phyloP scores from a whole-genome alignment of 192 early-diverging fungal genomes.

The Backusella luteola region DNA sequence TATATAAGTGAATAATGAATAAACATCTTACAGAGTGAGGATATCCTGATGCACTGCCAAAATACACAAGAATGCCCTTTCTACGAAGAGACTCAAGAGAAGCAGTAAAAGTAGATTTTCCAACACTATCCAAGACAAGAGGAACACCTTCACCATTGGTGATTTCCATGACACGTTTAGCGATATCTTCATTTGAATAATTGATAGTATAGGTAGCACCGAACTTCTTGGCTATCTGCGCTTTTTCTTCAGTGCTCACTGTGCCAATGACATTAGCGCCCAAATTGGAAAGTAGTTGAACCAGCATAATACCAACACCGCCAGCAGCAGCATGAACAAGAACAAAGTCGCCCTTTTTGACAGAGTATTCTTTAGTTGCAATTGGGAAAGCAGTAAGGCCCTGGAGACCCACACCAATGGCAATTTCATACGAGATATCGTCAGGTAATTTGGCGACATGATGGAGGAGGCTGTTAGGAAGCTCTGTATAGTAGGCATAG shows the following conservation, averaged over 20 bases:
- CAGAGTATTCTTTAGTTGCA: slow-evolving; percentile 65
- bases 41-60: slow-evolving; percentile 87
- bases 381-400: slow-evolving; percentile 81
- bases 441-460: slow-evolving; percentile 51
- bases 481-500: slow-evolving; percentile 78
- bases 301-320: slow-evolving; percentile 78
- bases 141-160: slow-evolving; percentile 74
- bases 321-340: slow-evolving; percentile 91
- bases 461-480: slow-evolving; percentile 13
- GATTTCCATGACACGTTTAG: slow-evolving; percentile 67
- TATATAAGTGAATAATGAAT: neutral
- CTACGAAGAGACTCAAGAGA: slow-evolving; percentile 62
- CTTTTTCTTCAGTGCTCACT: slow-evolving; percentile 71
- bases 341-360: slow-evolving; percentile 73
- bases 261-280: slow-evolving; percentile 93
- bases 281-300: slow-evolving; percentile 68
- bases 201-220: slow-evolving; percentile 76
- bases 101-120: slow-evolving; percentile 80
- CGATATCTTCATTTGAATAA: slow-evolving; percentile 67
- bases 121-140: slow-evolving; percentile 89
- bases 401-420: slow-evolving; percentile 71
- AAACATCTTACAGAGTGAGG: slow-evolving; percentile 59
- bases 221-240: slow-evolving; percentile 49
- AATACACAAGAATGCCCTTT: slow-evolving; percentile 75
- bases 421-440: slow-evolving; percentile 52